Conservation (phyloP, 2,329 filamentous ascomycete genomes). For the Pyrenochaeta sp. region DNA sequence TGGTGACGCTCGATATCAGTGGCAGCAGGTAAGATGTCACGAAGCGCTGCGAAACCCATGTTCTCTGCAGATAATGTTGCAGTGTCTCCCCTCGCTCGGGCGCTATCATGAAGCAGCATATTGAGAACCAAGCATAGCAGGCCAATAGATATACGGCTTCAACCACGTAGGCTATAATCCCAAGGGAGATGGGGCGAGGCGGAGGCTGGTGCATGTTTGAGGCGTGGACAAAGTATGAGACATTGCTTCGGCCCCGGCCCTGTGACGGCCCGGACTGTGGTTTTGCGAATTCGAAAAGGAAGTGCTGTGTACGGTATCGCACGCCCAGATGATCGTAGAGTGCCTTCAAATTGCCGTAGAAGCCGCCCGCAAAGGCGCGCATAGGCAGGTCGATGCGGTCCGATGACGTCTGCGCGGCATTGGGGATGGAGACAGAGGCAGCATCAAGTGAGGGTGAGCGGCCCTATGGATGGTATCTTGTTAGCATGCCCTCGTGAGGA, state of each 20-base stretch:
- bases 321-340: conserved; percentile 67
- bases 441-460: conserved; percentile 56
- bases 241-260: too few relatives aligned
- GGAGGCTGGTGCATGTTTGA: conserved; percentile 64
- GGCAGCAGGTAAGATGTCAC: conserved; percentile 62
- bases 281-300: conserved; percentile 62
- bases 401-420: conserved; percentile 27
- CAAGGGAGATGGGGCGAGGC: conserved; percentile 49
- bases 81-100: conserved; percentile 58
- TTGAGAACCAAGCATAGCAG: conserved; percentile 64
- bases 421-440: conserved; percentile 52
- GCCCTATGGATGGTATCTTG: conserved; percentile 43
- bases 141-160: conserved; percentile 57
- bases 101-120: conserved; percentile 60
- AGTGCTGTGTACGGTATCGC: conserved; percentile 59
- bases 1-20: conserved; percentile 63
- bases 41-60: conserved; percentile 59
- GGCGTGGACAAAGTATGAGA: conserved; percentile 61
- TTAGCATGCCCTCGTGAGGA: not conserved
- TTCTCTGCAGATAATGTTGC: conserved; percentile 60
- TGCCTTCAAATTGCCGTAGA: conserved; percentile 63
- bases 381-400: conserved; percentile 60
- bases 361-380: conserved; percentile 61
- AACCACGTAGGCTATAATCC: conserved; percentile 51
- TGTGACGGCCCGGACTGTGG: not conserved